Base-by-base conservation (phyloP, 257 asterid species). In the Capsicum chinense region DNA sequence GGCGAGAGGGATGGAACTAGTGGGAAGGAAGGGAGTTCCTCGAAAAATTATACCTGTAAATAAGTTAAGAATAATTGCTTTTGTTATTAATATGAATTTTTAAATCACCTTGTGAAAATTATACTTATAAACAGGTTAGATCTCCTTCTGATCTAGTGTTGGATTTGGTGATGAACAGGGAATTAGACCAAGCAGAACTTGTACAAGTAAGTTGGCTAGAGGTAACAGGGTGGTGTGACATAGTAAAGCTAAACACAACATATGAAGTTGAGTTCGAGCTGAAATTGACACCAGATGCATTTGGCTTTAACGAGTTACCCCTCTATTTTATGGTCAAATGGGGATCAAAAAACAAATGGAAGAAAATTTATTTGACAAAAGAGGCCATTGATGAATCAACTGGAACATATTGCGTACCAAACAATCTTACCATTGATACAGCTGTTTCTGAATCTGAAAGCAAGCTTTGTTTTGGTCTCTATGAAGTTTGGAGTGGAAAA, bases 401-500 rank as follows among this genome's bases (percentile, higher is more conserved):
- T 50, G 62, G 47, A 52, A 3, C 4, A 76, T 76, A 76, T 76
- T 3, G 13, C 59, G 62, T 52, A 76, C 81, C 81, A 14, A 76
- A 50, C 5, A 76, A 50, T 76, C 81, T 76, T 26, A 14, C 12
- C 8, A 26, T 52, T 52, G 26, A 7, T 48, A 50, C 35, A 50
- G 10, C 17, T 50, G 3, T 21, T 1, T 2, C 19, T 52, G 4
- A 0, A 26, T 6, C 2, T 19, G 82, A 21, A 1, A 86, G 81
- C 13, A 86, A 73, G 83, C 76, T 90, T 54, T 86, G 83, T 83
- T 90, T 90, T 79, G 92, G 92, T 9, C 39, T 89, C 57, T 83
- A 83, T 71, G 85, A 83, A 83, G 85, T 83, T 6, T 73, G 85
- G 83, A 83, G 74, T 73, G 85, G 71, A 9, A 83, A 83, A 56